Evolutionary conservation across 1,139 yeast species (phyloP).

Genomic region (Geotrichum klebahnii): DNA sequence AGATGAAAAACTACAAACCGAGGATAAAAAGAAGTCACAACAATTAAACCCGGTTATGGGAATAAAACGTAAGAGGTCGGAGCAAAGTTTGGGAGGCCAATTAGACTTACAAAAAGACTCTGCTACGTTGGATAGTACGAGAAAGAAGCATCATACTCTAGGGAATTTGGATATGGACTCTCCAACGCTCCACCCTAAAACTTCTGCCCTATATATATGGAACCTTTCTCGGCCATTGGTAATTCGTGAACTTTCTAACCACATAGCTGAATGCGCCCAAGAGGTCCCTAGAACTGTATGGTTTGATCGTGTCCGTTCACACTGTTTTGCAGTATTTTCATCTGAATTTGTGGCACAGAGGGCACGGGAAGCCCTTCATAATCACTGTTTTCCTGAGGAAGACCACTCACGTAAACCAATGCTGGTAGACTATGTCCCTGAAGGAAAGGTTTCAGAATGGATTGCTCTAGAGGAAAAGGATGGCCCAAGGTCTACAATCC

Average conservation of each 20-base stretch:
- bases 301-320: constrained; percentile 19
- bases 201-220: constrained; percentile 15
- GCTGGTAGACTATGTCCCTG: constrained; percentile 17
- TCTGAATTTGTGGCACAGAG: constrained; percentile 3
- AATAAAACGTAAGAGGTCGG: constrained; percentile 2
- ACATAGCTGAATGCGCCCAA: constrained; percentile 11
- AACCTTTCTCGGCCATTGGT: constrained; percentile 18
- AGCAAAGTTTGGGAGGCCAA: background rate
- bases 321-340: constrained; percentile 17
- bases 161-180: background rate
- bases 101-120: background rate
- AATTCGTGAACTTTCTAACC: constrained; percentile 8
- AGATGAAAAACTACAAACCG: constrained; percentile 2
- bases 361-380: constrained; percentile 11
- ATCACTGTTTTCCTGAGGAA: constrained; percentile 9
- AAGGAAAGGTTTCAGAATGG: constrained; percentile 15
- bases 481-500: constrained; percentile 9
- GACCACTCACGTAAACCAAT: constrained; percentile 14
- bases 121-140: too few relatives aligned
- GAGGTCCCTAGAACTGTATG: constrained; percentile 13
- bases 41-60: background rate
- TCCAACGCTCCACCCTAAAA: constrained; percentile 4
- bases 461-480: constrained; percentile 16
- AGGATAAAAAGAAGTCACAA: background rate
- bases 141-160: background rate